phyloP scores from a whole-genome alignment of 2,329 filamentous ascomycete genomes.

The Apiospora malaysiana region DNA sequence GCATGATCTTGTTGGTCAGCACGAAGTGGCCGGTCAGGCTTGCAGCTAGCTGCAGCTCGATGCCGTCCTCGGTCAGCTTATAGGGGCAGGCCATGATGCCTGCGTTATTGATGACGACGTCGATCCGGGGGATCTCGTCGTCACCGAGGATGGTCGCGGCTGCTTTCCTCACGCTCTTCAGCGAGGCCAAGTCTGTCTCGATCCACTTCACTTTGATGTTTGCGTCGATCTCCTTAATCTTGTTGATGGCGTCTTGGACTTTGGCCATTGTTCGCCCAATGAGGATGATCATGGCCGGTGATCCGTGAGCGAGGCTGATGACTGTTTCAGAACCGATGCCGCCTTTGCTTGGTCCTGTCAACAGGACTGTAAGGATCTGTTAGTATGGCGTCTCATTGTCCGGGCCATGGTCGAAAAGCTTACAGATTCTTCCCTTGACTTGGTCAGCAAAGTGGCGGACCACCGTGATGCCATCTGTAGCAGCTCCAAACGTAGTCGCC shows the following conservation, averaged over 20 bases:
- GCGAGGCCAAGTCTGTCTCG: conserved; percentile 36
- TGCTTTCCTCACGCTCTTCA: conserved; percentile 39
- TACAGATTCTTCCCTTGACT: conserved; percentile 37
- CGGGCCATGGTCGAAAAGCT: conserved; percentile 1
- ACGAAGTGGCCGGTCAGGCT: conserved; percentile 44
- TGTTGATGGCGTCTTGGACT: conserved; percentile 36
- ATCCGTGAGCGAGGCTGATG: conserved; percentile 37
- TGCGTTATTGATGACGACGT: conserved; percentile 42
- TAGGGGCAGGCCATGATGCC: conserved; percentile 49
- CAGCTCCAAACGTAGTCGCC: conserved; percentile 23
- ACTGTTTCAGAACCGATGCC: conserved; percentile 41
- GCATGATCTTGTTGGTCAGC: conserved; percentile 36
- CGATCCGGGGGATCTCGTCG: conserved; percentile 36
- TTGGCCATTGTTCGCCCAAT: conserved; percentile 36
- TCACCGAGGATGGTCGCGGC: conserved; percentile 38
- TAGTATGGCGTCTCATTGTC: not conserved
- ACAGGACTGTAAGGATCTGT: conserved; percentile 33
- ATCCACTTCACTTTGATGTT: conserved; percentile 36
- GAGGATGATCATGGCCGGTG: conserved; percentile 38
- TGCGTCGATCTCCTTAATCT: conserved; percentile 32
- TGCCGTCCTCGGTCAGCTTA: conserved; percentile 37
- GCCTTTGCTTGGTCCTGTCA: conserved; percentile 40
- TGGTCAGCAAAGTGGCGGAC: conserved; percentile 29
- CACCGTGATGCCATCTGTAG: conserved; percentile 28
- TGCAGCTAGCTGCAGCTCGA: conserved; percentile 42